phyloP scores from a whole-genome alignment of 2,329 filamentous ascomycete species.

The Cladosporium sp. region DNA sequence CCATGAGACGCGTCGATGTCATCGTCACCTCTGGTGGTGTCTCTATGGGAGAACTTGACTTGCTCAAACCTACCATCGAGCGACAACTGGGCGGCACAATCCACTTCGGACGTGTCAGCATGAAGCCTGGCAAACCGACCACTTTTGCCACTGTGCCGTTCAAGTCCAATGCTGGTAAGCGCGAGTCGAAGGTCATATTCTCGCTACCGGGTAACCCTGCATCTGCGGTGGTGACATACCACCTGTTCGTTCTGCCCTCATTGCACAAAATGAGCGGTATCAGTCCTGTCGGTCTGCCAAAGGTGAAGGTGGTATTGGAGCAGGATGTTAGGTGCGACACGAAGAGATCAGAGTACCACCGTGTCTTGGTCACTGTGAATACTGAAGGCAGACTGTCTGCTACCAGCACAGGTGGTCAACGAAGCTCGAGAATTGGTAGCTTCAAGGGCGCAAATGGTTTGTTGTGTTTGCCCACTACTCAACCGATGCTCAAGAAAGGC shows the following conservation, averaged over 20 bases:
- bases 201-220: constrained; percentile 92
- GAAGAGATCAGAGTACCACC: constrained; percentile 83
- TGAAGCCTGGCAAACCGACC: constrained; percentile 98
- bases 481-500: constrained; percentile 67
- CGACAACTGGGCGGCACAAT: constrained; percentile 85
- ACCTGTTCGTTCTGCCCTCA: constrained; percentile 88
- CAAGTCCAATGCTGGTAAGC: constrained; percentile 54
- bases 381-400: constrained; percentile 69
- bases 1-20: constrained; percentile 72
- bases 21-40: constrained; percentile 92
- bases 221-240: constrained; percentile 86
- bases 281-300: constrained; percentile 66
- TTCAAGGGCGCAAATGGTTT: constrained; percentile 86
- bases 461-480: constrained; percentile 68
- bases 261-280: constrained; percentile 76
- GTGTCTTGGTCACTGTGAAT: constrained; percentile 68
- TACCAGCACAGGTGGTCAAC: constrained; percentile 81
- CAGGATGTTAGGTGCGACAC: constrained; percentile 74
- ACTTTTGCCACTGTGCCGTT: constrained; percentile 88
- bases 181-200: constrained; percentile 73
- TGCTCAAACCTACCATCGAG: constrained; percentile 95
- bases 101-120: constrained; percentile 91
- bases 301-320: constrained; percentile 68
- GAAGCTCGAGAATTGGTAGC: constrained; percentile 87
- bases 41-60: constrained; percentile 95